phyloP scores from a whole-genome alignment of 2,329 filamentous ascomycete genomes.

The Hypoxylon sp. region DNA sequence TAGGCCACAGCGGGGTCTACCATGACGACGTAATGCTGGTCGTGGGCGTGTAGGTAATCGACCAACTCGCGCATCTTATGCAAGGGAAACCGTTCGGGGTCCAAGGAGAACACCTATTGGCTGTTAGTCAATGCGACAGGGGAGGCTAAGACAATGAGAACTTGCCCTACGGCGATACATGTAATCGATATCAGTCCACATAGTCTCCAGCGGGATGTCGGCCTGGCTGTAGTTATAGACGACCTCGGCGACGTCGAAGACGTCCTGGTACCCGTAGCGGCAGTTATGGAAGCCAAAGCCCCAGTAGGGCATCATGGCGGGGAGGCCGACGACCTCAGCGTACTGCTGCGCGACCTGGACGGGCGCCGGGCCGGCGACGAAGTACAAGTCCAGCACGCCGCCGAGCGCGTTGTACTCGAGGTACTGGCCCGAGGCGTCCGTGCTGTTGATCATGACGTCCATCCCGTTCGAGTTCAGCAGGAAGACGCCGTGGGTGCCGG shows the following conservation, averaged over 20 bases:
- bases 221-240: constrained; percentile 72
- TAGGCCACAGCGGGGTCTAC: constrained; percentile 73
- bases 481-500: constrained; percentile 70
- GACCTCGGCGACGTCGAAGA: constrained; percentile 71
- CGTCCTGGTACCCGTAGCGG: constrained; percentile 69
- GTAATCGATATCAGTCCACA: constrained; percentile 73
- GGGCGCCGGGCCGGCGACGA: constrained; percentile 66
- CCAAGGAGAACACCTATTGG: constrained; percentile 65
- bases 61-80: constrained; percentile 70
- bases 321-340: constrained; percentile 61
- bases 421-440: constrained; percentile 66
- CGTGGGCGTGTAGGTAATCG: constrained; percentile 68
- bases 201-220: constrained; percentile 71
- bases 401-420: constrained; percentile 83
- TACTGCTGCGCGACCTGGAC: constrained; percentile 67
- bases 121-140: constrained; percentile 16
- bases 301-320: constrained; percentile 72
- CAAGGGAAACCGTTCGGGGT: constrained; percentile 69
- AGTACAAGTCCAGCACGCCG: constrained; percentile 77
- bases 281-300: constrained; percentile 69
- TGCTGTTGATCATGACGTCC: constrained; percentile 77
- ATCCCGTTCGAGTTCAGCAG: constrained; percentile 78
- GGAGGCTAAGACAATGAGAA: not conserved
- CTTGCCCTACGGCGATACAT: constrained; percentile 60
- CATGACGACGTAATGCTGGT: constrained; percentile 80